Conservation (phyloP, 2,329 filamentous ascomycete species). For the Microthyrium microscopicum region DNA sequence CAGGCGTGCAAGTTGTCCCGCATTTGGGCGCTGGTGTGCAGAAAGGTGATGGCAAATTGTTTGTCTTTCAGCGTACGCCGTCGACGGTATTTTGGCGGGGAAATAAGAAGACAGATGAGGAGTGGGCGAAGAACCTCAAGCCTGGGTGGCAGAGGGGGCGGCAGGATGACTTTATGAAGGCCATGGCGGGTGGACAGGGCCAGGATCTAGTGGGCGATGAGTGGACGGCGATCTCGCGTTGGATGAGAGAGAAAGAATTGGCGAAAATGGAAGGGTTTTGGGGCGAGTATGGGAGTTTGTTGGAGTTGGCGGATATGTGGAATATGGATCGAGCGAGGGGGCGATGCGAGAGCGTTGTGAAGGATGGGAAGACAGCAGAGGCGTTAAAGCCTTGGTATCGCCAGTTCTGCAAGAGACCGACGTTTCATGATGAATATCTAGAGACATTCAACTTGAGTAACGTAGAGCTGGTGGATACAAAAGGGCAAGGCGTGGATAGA, state of each 20-base stretch:
- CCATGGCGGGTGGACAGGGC: slow-evolving; percentile 17
- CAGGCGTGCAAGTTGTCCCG: slow-evolving; percentile 23
- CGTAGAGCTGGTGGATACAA: slow-evolving; percentile 41
- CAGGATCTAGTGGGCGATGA: slow-evolving; percentile 32
- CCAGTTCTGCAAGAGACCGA: slow-evolving; percentile 45
- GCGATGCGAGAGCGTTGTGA: slow-evolving; percentile 31
- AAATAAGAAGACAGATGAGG: slow-evolving; percentile 12
- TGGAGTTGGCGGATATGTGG: slow-evolving; percentile 2
- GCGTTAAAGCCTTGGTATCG: slow-evolving; percentile 43
- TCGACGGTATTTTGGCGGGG: slow-evolving; percentile 17
- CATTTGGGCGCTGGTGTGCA: slow-evolving; percentile 19
- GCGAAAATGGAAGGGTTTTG: slow-evolving; percentile 23
- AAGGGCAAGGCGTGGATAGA: slow-evolving; percentile 30
- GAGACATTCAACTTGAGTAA: slow-evolving; percentile 36
- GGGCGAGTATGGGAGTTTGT: slow-evolving; percentile 24
- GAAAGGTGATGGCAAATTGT: slow-evolving; percentile 15
- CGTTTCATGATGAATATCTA: slow-evolving; percentile 41
- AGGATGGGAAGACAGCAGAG: slow-evolving; percentile 33
- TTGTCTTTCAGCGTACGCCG: slow-evolving; percentile 26
- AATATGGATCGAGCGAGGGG: slow-evolving; percentile 25
- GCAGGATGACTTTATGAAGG: slow-evolving; percentile 27
- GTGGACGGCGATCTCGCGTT: slow-evolving; percentile 22
- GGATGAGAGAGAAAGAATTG: background rate
- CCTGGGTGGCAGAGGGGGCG: slow-evolving; percentile 35
- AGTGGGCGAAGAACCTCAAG: slow-evolving; percentile 8